Percentiles rank a stretch among this genome's conserved stretches.
phyloP scores from a whole-genome alignment of 2,329 filamentous ascomycete species.

The Paradendryphiella salina region DNA sequence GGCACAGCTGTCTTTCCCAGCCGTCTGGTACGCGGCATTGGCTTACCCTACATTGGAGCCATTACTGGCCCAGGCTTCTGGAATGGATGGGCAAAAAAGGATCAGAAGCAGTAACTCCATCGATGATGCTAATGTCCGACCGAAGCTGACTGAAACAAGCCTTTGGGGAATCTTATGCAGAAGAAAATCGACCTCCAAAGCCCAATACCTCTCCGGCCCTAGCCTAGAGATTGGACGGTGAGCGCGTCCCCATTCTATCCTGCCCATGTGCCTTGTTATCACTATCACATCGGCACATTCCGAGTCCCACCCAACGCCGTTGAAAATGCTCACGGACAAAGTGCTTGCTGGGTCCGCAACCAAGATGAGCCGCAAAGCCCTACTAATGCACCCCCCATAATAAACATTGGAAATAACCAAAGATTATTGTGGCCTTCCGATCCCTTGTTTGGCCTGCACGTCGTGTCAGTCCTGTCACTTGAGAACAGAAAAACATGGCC shows the following conservation, averaged over 20 bases:
- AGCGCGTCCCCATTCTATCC: conserved; percentile 6
- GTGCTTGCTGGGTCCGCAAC: conserved; percentile 9
- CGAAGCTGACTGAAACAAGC: conserved; percentile 12
- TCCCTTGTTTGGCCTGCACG: conserved; percentile 45
- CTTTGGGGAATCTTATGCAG: conserved; percentile 20
- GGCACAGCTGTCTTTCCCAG: conserved; percentile 16
- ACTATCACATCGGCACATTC: conserved; percentile 14
- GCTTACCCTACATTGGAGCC: conserved; percentile 10
- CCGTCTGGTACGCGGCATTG: conserved; percentile 11
- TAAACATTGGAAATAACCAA: conserved; percentile 1
- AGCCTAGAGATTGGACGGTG: not conserved
- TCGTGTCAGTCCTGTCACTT: conserved; percentile 16
- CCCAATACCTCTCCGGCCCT: not conserved
- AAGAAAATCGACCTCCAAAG: conserved; percentile 13
- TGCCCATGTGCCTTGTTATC: conserved; percentile 6
- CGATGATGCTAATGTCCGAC: not conserved
- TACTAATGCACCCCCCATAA: not conserved
- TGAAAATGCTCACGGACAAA: conserved; percentile 18
- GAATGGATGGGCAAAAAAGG: not conserved
- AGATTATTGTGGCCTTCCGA: conserved; percentile 34
- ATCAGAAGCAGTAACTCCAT: conserved; percentile 6
- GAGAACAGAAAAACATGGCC: conserved; percentile 20
- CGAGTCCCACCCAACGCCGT: conserved; percentile 11
- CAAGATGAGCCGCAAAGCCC: conserved; percentile 7
- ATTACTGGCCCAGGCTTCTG: not conserved